These are phyloP conservation scores for Penicillium silybi DNA, from an alignment of 495 filamentous ascomycete genomes.

Conservation along the genomic window DNA sequence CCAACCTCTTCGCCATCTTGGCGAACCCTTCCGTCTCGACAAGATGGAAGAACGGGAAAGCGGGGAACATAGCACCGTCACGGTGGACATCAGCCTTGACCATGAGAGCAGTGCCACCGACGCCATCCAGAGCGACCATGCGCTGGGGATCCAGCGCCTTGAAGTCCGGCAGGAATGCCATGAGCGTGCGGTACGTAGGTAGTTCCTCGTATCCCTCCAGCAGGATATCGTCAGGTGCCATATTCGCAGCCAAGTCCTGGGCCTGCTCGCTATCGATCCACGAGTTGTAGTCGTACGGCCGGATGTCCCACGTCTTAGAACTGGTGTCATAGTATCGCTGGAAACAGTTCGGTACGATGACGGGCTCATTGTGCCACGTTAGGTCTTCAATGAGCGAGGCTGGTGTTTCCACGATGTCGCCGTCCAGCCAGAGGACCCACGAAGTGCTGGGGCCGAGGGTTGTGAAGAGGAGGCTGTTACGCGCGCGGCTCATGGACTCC, in stretches of 20 bases:
- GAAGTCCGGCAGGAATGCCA: constrained; percentile 74
- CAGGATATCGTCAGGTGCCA: constrained; percentile 88
- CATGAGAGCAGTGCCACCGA: constrained; percentile 88
- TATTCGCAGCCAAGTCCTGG: constrained; percentile 64
- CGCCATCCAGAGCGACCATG: constrained; percentile 78
- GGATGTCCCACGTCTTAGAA: constrained; percentile 61
- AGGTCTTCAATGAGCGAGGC: constrained; percentile 87
- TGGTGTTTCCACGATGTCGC: constrained; percentile 89
- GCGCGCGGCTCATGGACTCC: constrained; percentile 85
- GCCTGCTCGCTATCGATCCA: constrained; percentile 87
- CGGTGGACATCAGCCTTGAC: constrained; percentile 97
- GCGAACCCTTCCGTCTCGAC: constrained; percentile 98
- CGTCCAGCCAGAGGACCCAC: constrained; percentile 96
- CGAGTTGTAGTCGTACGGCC: constrained; percentile 95
- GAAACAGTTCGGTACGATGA: constrained; percentile 94
- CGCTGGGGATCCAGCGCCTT: constrained; percentile 51
- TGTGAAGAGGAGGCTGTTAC: constrained; percentile 95
- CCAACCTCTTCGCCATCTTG: constrained; percentile 88
- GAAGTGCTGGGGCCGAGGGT: constrained; percentile 89
- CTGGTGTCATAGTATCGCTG: constrained; percentile 79
- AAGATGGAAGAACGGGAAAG: constrained; percentile 92
- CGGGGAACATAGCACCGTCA: constrained; percentile 97
- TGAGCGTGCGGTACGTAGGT: constrained; percentile 83
- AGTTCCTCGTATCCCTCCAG: constrained; percentile 91
- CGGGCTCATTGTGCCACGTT: constrained; percentile 74